A percentile compares a stretch with the other conserved stretches of the same genome.
Evolutionary conservation across 345 rosid genomes (phyloP).

Genomic region (Luvunga scandens): DNA sequence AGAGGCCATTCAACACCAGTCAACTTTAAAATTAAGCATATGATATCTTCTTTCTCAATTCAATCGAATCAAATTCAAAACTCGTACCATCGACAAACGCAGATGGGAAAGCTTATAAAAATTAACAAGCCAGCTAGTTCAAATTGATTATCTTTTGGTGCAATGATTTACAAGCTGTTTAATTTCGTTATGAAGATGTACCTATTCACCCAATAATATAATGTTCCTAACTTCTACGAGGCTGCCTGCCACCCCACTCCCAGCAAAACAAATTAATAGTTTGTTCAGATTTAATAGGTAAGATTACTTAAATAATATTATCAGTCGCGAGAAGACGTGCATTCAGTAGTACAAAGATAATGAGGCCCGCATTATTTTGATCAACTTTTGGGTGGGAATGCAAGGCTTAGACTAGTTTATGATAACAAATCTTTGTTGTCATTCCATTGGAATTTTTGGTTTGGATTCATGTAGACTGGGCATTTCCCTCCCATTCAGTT

Average conservation of each 20-base stretch:
- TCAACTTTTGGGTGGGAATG: conserved; percentile 37
- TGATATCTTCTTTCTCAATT: no score
- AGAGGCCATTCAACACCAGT: no score
- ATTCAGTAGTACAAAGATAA: not conserved
- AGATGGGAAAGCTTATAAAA: no score
- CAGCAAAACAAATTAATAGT: not conserved
- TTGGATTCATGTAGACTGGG: conserved; percentile 55
- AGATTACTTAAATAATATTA: not conserved
- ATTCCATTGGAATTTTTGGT: conserved; percentile 49
- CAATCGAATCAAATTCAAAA: not conserved
- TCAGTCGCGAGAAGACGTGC: not conserved
- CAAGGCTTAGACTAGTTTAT: conserved; percentile 9
- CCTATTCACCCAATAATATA: not conserved
- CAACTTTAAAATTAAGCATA: no score
- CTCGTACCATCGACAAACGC: not conserved
- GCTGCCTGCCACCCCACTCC: not conserved
- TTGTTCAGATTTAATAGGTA: not conserved
- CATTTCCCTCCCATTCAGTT: conserved; percentile 6
- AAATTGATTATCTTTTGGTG: not conserved
- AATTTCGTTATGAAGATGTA: not conserved
- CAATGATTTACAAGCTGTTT: not conserved
- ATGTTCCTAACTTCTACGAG: not conserved
- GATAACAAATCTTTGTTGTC: conserved; percentile 44
- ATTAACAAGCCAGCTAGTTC: no score
- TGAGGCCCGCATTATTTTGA: not conserved